Base-by-base conservation (phyloP, 345 rosid genomes). In the Stellera chamaejasme region DNA sequence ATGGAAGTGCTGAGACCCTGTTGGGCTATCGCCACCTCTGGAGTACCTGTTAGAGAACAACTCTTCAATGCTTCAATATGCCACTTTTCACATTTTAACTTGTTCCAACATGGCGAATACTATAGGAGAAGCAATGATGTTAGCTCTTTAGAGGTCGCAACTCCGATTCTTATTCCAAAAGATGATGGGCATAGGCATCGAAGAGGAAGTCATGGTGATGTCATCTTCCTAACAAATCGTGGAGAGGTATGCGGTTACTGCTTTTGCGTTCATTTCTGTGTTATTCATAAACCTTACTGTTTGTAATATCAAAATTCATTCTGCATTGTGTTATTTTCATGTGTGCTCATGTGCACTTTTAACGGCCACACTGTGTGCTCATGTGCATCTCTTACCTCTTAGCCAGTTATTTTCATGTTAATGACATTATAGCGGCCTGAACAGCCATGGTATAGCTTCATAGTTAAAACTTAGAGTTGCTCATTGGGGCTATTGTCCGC, bases 1-100 rank as follows among this genome's bases (percentile, higher is more conserved):
- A 80, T 79, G 82, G 96, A 88, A 63, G 84, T 88, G 54, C 79
- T 84, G 66, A 78, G 72, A 41, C 96, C 96, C 14, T 88, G 96
- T 59, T 88, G 90, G 97, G 99, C 97, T 52, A 90, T 94, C 64
- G 97, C 95, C 43, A 94, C 99, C 64, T 94, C 96, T 15, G 99
- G 97, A 45, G 96, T 94, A 44, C 99, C 97, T 13, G 82, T 90
- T 43, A 75, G 93, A 11, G 97, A 90, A 66, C 92, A 87, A 78
- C 99, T 94, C 54, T 90, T 94, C 59, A 94, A 90, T 67, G 97
- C 85, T 63, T 94, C 97, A 11, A 83, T 94, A 67, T 94, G 99
- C 62, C 97, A 87, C 65, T 83, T 80, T 62, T 74, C 84, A 48
- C 84, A 87, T 13, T 83, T 90, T 63, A 90, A 79, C 80, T 66